A percentile compares a stretch with the other conserved stretches of the same genome.
Conservation (phyloP, 2,329 filamentous ascomycete genomes). For the Aspergillus sp. region DNA sequence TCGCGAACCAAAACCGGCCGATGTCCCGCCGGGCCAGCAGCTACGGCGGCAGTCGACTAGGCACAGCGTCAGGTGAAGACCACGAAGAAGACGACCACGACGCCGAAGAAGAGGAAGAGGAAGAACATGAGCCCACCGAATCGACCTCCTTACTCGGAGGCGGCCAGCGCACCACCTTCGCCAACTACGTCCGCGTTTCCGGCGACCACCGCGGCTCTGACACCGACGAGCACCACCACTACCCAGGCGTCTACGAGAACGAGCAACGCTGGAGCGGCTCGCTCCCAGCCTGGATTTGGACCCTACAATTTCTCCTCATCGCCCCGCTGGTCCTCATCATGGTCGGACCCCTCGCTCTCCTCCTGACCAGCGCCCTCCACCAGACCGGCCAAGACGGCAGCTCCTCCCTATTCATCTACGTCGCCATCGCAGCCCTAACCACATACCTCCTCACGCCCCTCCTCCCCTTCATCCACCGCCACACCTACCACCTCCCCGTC, state of each 20-base stretch:
- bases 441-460: slow-evolving; percentile 74
- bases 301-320: slow-evolving; percentile 79
- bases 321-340: slow-evolving; percentile 77
- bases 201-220: slow-evolving; percentile 31
- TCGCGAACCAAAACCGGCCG: slow-evolving; percentile 58
- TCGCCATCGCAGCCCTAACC: slow-evolving; percentile 67
- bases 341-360: slow-evolving; percentile 72
- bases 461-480: slow-evolving; percentile 81
- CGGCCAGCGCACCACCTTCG: slow-evolving; percentile 56
- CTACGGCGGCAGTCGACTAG: slow-evolving; percentile 45
- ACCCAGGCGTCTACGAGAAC: slow-evolving; percentile 57
- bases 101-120: slow-evolving; percentile 44
- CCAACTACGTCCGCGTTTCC: slow-evolving; percentile 51
- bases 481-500: slow-evolving; percentile 77
- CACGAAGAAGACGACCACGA: slow-evolving; percentile 32
- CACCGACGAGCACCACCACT: slow-evolving; percentile 29
- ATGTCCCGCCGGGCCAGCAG: slow-evolving; percentile 43
- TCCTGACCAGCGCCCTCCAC: slow-evolving; percentile 69
- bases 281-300: slow-evolving; percentile 82
- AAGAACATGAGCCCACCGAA: slow-evolving; percentile 52
- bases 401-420: slow-evolving; percentile 68
- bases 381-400: slow-evolving; percentile 87
- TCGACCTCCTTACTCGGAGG: slow-evolving; percentile 58
- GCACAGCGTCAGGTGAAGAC: slow-evolving; percentile 46
- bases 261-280: slow-evolving; percentile 85